phyloP scores from a whole-genome alignment of 352 stramenopile genomes.

The Porosira glacialis region DNA sequence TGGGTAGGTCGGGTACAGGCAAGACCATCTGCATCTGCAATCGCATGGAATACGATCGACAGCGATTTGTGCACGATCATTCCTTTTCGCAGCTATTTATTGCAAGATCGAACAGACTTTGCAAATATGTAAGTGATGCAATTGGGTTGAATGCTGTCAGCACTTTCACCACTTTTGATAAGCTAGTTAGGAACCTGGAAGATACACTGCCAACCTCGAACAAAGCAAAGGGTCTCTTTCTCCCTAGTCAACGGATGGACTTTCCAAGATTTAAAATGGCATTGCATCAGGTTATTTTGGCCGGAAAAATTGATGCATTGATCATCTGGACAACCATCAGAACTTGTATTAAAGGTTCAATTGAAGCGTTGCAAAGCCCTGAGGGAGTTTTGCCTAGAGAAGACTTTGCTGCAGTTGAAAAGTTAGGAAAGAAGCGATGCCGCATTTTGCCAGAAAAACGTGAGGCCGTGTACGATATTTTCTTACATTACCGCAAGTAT shows the following conservation, averaged over 20 bases:
- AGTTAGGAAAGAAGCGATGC: slow-evolving; percentile 59
- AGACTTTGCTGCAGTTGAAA: slow-evolving; percentile 44
- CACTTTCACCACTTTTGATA: slow-evolving; percentile 42
- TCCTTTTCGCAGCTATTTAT: slow-evolving; percentile 56
- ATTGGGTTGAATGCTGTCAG: slow-evolving; percentile 24
- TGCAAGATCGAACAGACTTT: slow-evolving; percentile 23
- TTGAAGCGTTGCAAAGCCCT: slow-evolving; percentile 54
- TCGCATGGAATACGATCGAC: slow-evolving; percentile 58
- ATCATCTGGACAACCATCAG: slow-evolving; percentile 70
- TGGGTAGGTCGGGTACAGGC: slow-evolving; percentile 61
- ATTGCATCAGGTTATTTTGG: slow-evolving; percentile 15
- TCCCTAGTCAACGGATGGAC: slow-evolving; percentile 29
- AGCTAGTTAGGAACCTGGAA: slow-evolving; percentile 35
- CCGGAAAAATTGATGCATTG: slow-evolving; percentile 41
- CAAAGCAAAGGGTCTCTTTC: too few species aligned
- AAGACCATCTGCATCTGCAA: slow-evolving; percentile 69
- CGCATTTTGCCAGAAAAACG: slow-evolving; percentile 38
- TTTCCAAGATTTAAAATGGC: slow-evolving; percentile 57
- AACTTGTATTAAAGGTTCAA: slow-evolving; percentile 73
- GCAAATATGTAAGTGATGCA: slow-evolving; percentile 48
- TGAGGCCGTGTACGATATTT: slow-evolving; percentile 45
- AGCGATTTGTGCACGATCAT: slow-evolving; percentile 17
- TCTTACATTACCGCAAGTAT: slow-evolving; percentile 52
- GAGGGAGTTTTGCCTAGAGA: slow-evolving; percentile 32
- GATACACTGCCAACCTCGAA: slow-evolving; percentile 6